Evolutionary conservation across 1,284 basidiomycete species (phyloP).

Genomic region (Takashimella koratensis): DNA sequence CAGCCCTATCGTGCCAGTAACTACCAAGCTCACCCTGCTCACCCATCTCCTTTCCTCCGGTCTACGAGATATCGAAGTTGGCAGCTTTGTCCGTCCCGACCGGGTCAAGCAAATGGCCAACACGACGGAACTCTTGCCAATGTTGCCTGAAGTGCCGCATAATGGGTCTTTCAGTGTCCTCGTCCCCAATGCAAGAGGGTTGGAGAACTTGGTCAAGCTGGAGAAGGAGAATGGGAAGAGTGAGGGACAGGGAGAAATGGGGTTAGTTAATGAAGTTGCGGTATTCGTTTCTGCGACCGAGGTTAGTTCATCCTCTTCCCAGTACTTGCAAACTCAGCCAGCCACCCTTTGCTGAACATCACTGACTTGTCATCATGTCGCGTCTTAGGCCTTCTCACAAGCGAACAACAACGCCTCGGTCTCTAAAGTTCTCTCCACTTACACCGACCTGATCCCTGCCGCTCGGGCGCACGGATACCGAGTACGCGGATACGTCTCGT

Average conservation of each 20-base stretch:
- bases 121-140: slow-evolving; percentile 57
- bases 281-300: slow-evolving; percentile 89
- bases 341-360: neutral
- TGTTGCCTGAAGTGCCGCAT: slow-evolving; percentile 8
- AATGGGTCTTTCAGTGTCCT: slow-evolving; percentile 54
- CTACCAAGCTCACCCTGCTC: slow-evolving; percentile 77
- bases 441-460: slow-evolving; percentile 55
- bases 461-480: slow-evolving; percentile 64
- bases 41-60: slow-evolving; percentile 70
- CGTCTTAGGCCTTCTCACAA: slow-evolving; percentile 60
- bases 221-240: slow-evolving; percentile 23
- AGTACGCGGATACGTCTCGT: slow-evolving; percentile 82
- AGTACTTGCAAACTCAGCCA: neutral
- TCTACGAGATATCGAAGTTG: slow-evolving; percentile 72
- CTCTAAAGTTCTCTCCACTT: slow-evolving; percentile 61
- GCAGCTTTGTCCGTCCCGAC: slow-evolving; percentile 84
- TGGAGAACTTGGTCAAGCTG: slow-evolving; percentile 61
- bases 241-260: slow-evolving; percentile 9
- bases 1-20: slow-evolving; percentile 61
- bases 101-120: slow-evolving; percentile 68
- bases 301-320: slow-evolving; percentile 27
- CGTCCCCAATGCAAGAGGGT: slow-evolving; percentile 76
- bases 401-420: slow-evolving; percentile 82
- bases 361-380: too few species aligned
- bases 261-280: slow-evolving; percentile 72